Base-by-base conservation (phyloP, 2,329 filamentous ascomycete genomes). In the Fusarium floridanum region DNA sequence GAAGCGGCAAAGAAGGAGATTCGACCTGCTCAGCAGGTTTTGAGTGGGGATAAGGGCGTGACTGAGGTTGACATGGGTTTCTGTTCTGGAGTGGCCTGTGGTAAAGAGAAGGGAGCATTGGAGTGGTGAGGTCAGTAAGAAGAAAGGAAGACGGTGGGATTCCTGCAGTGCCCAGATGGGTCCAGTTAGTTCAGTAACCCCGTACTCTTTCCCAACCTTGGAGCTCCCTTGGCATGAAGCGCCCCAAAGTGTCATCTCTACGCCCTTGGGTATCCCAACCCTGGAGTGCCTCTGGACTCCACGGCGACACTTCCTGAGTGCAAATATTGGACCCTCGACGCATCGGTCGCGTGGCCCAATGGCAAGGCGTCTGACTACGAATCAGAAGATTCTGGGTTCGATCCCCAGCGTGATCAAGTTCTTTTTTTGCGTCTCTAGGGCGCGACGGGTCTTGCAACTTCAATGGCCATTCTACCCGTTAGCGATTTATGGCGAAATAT, bases 281-380 rank as follows among this genome's bases (percentile, higher is more conserved):
- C 24, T 27, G 24, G 24, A 27, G 6, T 27, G 6, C 24, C 24
- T 27, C 22, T 50, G 5, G 22, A 17, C 5, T 29, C 14, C 2
- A 2, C 5, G 2, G 10, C 16, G 5, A 29, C 3, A 1, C 48
- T 10, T n/a, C 11, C 10, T 53, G 3, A 14, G 20, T 8, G 10
- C 10, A 53, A 53, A 53, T 20, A 32, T 53, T 29, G 6, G 0
- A 20, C 3, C 27, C 27, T 14, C 3, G 48, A 53, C 48, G 11
- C 27, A 53, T 29, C 48, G 72, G 72, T 75, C 69, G 69, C 77
- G 77, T 78, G 77, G 77, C 77, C 77, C 76, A 80, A 80, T 80
- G 78, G 78, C 78, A 80, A 78, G 78, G 78, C 78, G 78, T 80
- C 78, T 80, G 78, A 79, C 78, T 80, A 80, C 78, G 78, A 80